Conservation (phyloP, 345 rosid genomes). For the Lepidium aucheri region DNA sequence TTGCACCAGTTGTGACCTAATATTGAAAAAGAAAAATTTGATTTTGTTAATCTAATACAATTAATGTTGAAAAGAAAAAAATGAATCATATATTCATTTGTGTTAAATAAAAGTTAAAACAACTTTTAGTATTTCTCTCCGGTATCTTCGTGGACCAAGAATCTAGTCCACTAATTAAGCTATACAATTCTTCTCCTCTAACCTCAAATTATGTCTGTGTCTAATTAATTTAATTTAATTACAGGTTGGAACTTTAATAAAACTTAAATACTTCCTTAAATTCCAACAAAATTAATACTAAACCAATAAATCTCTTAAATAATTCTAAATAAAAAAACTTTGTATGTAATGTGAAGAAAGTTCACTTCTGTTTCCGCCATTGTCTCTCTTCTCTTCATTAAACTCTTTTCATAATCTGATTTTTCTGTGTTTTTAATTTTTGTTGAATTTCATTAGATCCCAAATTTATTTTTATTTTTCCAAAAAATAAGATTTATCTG, state of each 20-base stretch:
- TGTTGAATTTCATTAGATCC: background rate
- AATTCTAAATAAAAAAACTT: background rate
- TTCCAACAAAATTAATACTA: background rate
- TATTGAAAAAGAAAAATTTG: no score
- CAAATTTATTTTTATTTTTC: background rate
- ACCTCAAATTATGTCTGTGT: constrained; percentile 22
- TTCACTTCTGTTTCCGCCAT: constrained; percentile 16
- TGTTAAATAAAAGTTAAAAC: background rate
- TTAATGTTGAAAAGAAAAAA: background rate
- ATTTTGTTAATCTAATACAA: no score
- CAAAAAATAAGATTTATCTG: background rate
- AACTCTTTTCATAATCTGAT: background rate
- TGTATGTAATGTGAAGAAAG: background rate
- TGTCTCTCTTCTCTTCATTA: background rate
- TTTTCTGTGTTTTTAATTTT: background rate
- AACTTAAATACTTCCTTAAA: background rate
- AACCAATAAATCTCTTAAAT: background rate
- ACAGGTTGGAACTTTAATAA: constrained; percentile 16
- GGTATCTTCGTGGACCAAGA: constrained; percentile 8
- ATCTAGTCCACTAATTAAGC: constrained; percentile 24
- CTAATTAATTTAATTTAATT: background rate
- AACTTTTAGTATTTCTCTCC: background rate
- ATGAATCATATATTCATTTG: background rate
- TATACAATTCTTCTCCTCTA: constrained; percentile 23
- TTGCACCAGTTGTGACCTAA: no score